Conservation (phyloP, 176 grass and related monocot species). For the Rhynchospora tenuis region DNA sequence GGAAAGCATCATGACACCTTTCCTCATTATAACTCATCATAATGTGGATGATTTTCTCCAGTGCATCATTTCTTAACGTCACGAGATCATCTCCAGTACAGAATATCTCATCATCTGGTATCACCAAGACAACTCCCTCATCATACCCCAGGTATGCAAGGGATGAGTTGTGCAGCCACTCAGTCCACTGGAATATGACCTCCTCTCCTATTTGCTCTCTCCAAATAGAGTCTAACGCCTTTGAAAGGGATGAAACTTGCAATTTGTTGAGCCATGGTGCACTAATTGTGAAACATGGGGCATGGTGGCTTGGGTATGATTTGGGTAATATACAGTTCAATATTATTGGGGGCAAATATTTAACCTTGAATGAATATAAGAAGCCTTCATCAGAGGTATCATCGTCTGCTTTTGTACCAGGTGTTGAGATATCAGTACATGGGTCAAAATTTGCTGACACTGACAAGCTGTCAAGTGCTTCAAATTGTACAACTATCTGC, state of each 20-base stretch:
- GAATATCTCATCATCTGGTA: background rate
- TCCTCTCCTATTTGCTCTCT: constrained; percentile 40
- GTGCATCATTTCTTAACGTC: constrained; percentile 23
- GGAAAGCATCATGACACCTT: constrained; percentile 48
- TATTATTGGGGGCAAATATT: constrained; percentile 41
- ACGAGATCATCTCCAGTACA: constrained; percentile 25
- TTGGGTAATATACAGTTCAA: constrained; percentile 42
- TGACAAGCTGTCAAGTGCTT: background rate
- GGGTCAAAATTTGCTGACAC: constrained; percentile 12
- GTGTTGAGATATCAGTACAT: constrained; percentile 16
- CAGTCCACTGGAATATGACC: constrained; percentile 44
- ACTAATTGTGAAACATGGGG: constrained; percentile 47
- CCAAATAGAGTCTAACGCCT: constrained; percentile 45
- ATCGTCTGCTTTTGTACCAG: constrained; percentile 4
- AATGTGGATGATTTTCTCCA: constrained; percentile 39
- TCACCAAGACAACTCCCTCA: constrained; percentile 31
- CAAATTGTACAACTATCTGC: no score
- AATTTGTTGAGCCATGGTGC: constrained; percentile 37
- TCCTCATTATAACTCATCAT: constrained; percentile 46
- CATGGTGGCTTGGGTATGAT: constrained; percentile 46
- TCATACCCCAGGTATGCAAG: constrained; percentile 38
- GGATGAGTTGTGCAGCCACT: constrained; percentile 45
- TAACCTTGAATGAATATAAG: constrained; percentile 35
- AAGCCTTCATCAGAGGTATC: constrained; percentile 13
- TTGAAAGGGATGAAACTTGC: constrained; percentile 36